These are phyloP conservation scores for Mrakia gelida DNA, from an alignment of 768 basidiomycete genomes.

Conservation along the genomic window DNA sequence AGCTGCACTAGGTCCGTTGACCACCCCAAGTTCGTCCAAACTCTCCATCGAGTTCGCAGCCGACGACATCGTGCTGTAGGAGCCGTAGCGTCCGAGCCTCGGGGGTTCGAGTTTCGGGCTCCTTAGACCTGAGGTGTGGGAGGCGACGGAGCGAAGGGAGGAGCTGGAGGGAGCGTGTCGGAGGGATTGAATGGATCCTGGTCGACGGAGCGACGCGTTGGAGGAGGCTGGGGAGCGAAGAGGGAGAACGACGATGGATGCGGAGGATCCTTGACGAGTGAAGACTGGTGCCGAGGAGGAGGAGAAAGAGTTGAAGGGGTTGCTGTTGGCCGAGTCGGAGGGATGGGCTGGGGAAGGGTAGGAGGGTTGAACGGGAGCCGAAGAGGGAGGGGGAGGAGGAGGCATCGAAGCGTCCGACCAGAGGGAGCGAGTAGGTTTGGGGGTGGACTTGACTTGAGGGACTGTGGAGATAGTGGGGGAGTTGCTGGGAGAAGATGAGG, in stretches of 20 bases:
- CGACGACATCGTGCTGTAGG: not conserved
- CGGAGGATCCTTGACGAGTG: not conserved
- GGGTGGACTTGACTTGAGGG: not conserved
- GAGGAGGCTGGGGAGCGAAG: slow-evolving; percentile 16
- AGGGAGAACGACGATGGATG: not conserved
- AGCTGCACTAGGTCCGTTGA: not conserved
- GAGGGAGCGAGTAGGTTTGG: not conserved
- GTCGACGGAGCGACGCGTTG: slow-evolving; percentile 3
- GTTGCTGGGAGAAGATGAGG: not conserved
- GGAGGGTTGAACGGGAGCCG: not conserved
- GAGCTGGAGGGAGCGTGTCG: not conserved
- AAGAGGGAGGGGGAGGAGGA: not conserved
- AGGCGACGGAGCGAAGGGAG: slow-evolving; percentile 1
- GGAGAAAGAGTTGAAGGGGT: not conserved
- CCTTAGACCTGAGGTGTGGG: not conserved
- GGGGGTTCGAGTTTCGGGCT: not conserved
- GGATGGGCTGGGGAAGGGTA: not conserved
- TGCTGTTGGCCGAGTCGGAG: not conserved
- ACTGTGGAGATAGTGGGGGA: too few relatives aligned
- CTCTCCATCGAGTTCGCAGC: not conserved
- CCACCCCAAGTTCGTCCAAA: not conserved
- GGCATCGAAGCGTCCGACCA: not conserved
- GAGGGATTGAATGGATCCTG: not conserved
- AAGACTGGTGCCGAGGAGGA: slow-evolving; percentile 4
- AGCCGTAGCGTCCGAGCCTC: not conserved